These are phyloP conservation scores for Xylaria curta DNA, from an alignment of 495 filamentous ascomycete genomes.

Conservation along the genomic window DNA sequence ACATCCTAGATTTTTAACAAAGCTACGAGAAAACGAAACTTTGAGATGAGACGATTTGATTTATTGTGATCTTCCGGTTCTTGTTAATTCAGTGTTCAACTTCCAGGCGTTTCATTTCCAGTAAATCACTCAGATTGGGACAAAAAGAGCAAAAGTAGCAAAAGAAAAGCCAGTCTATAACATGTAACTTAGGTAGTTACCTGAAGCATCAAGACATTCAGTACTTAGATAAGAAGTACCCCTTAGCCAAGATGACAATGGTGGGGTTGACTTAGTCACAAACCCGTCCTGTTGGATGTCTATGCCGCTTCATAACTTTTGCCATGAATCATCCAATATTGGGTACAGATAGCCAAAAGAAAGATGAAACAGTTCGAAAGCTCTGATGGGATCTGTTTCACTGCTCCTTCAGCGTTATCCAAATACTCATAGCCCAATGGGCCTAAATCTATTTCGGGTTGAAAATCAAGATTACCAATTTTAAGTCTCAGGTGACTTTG, in stretches of 20 bases:
- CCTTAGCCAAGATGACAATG: not conserved
- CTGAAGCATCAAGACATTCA: not conserved
- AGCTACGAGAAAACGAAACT: not conserved
- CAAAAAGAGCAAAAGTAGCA: not conserved
- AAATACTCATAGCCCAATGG: not conserved
- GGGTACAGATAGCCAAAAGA: not conserved
- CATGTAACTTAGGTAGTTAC: not conserved
- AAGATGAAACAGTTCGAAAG: not conserved
- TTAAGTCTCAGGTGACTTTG: not conserved
- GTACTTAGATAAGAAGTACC: conserved; percentile 16
- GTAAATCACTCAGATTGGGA: not conserved
- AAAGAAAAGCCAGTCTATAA: not conserved
- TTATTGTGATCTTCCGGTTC: not conserved
- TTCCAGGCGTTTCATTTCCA: not conserved
- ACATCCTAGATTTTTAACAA: not conserved
- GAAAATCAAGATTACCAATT: not conserved
- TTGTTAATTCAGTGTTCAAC: not conserved
- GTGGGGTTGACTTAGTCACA: conserved; percentile 3
- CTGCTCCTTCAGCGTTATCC: not conserved
- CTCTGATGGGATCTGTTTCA: not conserved
- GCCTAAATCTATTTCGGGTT: not conserved
- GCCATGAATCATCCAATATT: not conserved
- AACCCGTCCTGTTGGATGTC: conserved; percentile 6
- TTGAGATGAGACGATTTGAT: not conserved
- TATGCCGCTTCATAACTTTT: not conserved